Conservation (phyloP, 768 basidiomycete genomes). For the Lanmaoa pseudosensibilis region DNA sequence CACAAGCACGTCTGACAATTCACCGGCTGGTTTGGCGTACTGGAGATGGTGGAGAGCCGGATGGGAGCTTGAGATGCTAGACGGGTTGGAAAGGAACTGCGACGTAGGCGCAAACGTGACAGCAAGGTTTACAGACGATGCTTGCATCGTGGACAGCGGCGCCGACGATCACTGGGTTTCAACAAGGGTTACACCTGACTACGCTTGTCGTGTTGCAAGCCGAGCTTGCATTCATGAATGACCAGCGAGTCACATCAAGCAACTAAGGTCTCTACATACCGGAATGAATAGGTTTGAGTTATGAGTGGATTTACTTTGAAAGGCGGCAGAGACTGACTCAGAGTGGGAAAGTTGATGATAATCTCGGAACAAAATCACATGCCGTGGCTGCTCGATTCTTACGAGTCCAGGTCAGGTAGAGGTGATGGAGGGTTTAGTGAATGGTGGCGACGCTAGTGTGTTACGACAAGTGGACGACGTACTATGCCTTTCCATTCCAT, state of each 20-base stretch:
- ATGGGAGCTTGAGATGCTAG: constrained; percentile 21
- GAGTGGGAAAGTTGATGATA: no score
- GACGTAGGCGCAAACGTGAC: constrained; percentile 31
- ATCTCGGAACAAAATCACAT: no score
- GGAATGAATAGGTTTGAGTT: no score
- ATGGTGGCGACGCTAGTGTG: no score
- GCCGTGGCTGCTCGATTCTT: no score
- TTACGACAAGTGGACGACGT: no score
- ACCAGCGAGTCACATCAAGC: background rate
- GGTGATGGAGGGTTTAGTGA: no score
- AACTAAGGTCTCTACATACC: background rate
- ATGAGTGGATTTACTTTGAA: no score
- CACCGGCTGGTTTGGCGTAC: constrained; percentile 23
- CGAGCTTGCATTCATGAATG: background rate
- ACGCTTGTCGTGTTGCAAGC: background rate
- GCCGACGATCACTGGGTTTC: background rate
- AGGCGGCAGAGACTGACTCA: no score
- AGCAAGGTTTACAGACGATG: constrained; percentile 23
- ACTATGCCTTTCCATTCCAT: no score
- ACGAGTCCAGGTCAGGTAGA: no score
- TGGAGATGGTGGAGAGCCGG: constrained; percentile 24
- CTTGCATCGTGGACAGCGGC: constrained; percentile 1
- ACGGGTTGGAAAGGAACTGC: constrained; percentile 23
- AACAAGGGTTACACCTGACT: background rate
- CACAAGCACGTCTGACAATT: constrained; percentile 24